phyloP scores from a whole-genome alignment of 2,329 filamentous ascomycete genomes.

The Aspergillus puulaauensis region DNA sequence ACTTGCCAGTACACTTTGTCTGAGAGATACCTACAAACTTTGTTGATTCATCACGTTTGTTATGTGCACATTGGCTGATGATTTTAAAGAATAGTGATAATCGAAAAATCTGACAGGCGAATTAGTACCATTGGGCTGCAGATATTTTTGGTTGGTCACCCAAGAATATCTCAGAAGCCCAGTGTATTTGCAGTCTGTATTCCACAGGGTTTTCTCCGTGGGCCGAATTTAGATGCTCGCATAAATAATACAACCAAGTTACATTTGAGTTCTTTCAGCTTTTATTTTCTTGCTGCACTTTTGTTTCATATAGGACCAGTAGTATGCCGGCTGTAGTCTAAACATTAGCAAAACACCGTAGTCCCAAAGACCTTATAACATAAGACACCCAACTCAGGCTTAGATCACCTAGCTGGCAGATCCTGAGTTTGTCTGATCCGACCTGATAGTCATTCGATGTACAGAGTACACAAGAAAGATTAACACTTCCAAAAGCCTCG shows the following conservation, averaged over 20 bases:
- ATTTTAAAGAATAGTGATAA: background rate
- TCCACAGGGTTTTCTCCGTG: background rate
- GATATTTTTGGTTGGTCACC: background rate
- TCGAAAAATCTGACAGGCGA: background rate
- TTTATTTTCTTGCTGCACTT: background rate
- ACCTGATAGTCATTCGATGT: background rate
- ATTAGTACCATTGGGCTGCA: background rate
- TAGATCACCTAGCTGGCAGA: background rate
- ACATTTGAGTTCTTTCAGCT: background rate
- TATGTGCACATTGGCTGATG: constrained; percentile 10
- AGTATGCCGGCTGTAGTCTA: background rate
- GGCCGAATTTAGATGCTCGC: background rate
- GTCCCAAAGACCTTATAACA: background rate
- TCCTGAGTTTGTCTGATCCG: background rate
- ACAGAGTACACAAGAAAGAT: too few species aligned
- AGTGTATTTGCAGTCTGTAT: background rate
- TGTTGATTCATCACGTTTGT: background rate
- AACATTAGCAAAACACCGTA: background rate
- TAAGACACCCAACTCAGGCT: background rate
- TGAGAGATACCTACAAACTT: constrained; percentile 45
- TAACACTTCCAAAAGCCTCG: too few species aligned
- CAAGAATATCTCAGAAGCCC: background rate
- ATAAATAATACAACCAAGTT: background rate
- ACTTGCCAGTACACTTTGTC: constrained; percentile 72
- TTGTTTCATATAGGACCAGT: background rate